Base-by-base conservation (phyloP, 2,329 filamentous ascomycete genomes). In the Claviceps purpurea region DNA sequence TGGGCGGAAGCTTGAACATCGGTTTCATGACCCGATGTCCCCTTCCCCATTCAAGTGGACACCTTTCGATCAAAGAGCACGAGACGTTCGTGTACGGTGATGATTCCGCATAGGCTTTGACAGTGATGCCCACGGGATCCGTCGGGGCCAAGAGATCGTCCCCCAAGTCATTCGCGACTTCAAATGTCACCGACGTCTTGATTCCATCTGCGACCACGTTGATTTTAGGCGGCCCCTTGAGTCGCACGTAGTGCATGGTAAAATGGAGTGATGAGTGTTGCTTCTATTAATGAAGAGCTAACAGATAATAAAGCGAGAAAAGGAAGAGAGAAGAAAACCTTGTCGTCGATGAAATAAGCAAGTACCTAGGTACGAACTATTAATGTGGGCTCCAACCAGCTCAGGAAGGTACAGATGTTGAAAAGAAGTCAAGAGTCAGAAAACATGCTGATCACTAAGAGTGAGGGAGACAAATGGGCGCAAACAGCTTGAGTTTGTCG, bases 151-250 rank as follows among this genome's bases (percentile, higher is more conserved):
- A 69, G 49, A 77, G 77, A 0, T 74, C 68, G 58, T 81, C 78
- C 37, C 77, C 75, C 1, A 81, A 68, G 54, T 81, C 77, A 13
- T 77, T 81, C 11, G 75, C 78, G 57, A 81, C 72, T 54, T 76
- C 73, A 55, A 81, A 64, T 1, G 77, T 66, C 3, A 81, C 59
- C 48, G 70, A 68, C 7, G 76, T 59, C 14, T 57, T 18, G 58
- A 65, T 56, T 54, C 56, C 56, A 46, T 57, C 54, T 54, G 59
- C 50, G 13, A 57, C 40, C 52, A 50, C 58, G 0, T 62, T 60
- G 45, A 75, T 60, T 56, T 67, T 68, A 2, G 73, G 73, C 2
- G 73, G 68, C 14, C 77, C 69, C 37, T 80, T 64, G 5, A 79
- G 70, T 41, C 77, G 72, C 53, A 80, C 72, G 66, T 81, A 81